Base-by-base conservation (phyloP, 2,329 filamentous ascomycete genomes). In the Verruconis gallopava region DNA sequence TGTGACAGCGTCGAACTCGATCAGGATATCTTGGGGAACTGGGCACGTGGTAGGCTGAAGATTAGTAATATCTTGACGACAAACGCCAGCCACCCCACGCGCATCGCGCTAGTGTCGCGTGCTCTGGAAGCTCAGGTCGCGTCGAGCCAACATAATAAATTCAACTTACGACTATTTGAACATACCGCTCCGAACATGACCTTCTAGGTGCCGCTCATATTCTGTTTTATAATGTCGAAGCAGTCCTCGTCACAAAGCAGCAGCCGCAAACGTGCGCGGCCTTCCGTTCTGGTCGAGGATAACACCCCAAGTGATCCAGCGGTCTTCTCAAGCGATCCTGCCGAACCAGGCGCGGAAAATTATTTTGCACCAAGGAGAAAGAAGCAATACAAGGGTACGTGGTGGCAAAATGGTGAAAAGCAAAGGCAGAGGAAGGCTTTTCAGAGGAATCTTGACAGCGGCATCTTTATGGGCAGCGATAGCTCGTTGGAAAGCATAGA, bases 321-420 rank as follows among this genome's bases (percentile, higher is more conserved):
- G 38, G 57, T 83, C 19, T 85, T 85, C 58, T 83, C 78, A 3
- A 79, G 76, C 55, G 80, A 85, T 45, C 51, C 50, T 2, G 55
- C 55, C 4, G 79, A 82, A 44, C 75, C 76, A 2, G 71, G 72
- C 1, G 56, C 78, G 37, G 49, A 49, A 3, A 79, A 79, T 50
- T 82, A 82, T 52, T 62, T 71, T 37, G 67, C 67, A 1, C 64
- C 68, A 19, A 66, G 69, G 48, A 69, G 71, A 46, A 84, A 82
- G 62, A 69, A 67, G 50, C 69, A 73, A 38, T 77, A 79, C 47
- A 62, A 74, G 34, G 80, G 80, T 3, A 70, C 77, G 3, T 85
- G 79, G 80, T 84, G 73, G 55, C 47, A 49, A 42, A 35, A 36
- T 43, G 21, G 21, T 49, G 43, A 59, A 50, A 19, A 55, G 20